Base-by-base conservation (phyloP, 768 basidiomycete genomes). In the Amanita molliuscula region DNA sequence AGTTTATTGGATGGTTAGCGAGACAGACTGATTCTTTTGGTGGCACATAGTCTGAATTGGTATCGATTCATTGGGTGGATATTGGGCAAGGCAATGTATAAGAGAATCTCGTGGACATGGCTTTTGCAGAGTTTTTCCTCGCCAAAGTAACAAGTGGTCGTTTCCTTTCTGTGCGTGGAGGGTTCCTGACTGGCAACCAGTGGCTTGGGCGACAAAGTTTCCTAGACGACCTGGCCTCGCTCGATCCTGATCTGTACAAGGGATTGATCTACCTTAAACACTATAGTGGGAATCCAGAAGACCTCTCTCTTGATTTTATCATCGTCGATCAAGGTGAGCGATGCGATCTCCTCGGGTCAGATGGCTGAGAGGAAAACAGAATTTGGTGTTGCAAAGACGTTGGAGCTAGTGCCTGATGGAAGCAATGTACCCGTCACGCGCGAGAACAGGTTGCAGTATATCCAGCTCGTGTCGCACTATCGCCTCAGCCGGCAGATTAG, bases 71-170 rank as follows among this genome's bases (percentile, higher is more conserved):
- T 97, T 53, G 96, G 96, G 0, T 75, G 90, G 1, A 88, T 99
- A 16, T 73, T 99, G 1, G 95, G 95, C 4, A 98, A 98, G 62
- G 96, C 95, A 0, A 73, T 99, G 62, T 98, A 99, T 58, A 90
- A 97, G 47, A 93, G 94, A 1, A 96, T 98, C 41, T 99, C 6
- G 83, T 95, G 13, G 92, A 97, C 55, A 91, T 97, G 2, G 87
- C 86, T 0, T 98, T 98, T 63, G 94, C 96, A 3, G 80, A 82
- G 2, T 99, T 98, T 73, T 98, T 98, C 75, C 72, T 96, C 48
- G 79, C 88, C 6, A 93, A 91, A 75, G 82, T 85, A 46, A 29
- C 66, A 9, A 21, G 15, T 21, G 21, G 29, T 33, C 26, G 0
- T 35, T 40, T 9, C 11, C 41, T 13, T 38, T 8, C 29, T 33